Base-by-base conservation (phyloP, 2,329 filamentous ascomycete genomes). In the Furcasterigmium furcatum region DNA sequence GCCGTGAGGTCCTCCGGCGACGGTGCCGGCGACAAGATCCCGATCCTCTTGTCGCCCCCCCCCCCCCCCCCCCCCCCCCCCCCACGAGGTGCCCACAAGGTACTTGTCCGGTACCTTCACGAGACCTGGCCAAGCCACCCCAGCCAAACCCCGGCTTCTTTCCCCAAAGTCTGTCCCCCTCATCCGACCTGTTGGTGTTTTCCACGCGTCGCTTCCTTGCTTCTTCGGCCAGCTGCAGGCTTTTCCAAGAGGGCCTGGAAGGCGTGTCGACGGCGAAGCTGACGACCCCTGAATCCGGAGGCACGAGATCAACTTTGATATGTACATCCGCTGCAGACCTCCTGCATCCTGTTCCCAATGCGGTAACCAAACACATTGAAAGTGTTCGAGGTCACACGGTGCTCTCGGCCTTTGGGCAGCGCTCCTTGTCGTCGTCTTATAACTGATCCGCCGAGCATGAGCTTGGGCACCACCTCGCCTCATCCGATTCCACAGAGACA, bases 401-500 rank as follows among this genome's bases (percentile, higher is more conserved):
- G 6, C 6, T 36, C 7, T n/a, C 7, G 34, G 9, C 19, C 34
- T 36, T 7, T 36, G 41, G 29, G 34, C 16, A 46, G 19, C 35
- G 41, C 32, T 43, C 38, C 30, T 42, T 39, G 43, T 18, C 42
- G 45, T 43, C 42, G 46, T 50, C 43, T 42, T 48, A 45, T 43
- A 48, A 39, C 42, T 30, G 30, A 45, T 32, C 41, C 38, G 35
- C 48, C 48, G 43, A 21, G 41, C 20, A 29, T 39, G 43, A 44
- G 46, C 46, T 43, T 46, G 43, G 24, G 46, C 46, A 49, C 43
- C 48, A 46, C 48, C 45, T 50, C 46, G 41, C 48, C 46, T 46
- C 7, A 27, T 7, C 24, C 24, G 24, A 27, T 7, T 12, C 24
- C 24, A 27, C 7, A 7, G 24, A 27, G 24, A 12, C 7, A 27